A percentile compares a stretch with the other conserved stretches of the same genome.
These are phyloP conservation scores for Lachnellula occidentalis DNA, from an alignment of 2,329 filamentous ascomycete genomes.

Conservation along the genomic window DNA sequence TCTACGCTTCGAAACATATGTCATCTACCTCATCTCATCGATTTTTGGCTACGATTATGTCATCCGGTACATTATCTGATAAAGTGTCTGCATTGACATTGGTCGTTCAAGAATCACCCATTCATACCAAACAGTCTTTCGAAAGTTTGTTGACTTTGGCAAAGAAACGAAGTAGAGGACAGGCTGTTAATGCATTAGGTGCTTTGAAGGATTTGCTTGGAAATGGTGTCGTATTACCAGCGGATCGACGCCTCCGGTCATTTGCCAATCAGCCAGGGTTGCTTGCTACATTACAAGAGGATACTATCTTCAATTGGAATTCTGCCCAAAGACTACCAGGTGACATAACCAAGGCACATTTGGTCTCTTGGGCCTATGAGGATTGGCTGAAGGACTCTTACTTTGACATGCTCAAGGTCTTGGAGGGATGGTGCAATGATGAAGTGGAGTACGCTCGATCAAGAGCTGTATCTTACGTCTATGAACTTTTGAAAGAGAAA, in stretches of 20 bases:
- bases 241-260: conserved; percentile 70
- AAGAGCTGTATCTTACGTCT: conserved; percentile 85
- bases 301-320: conserved; percentile 55
- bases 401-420: conserved; percentile 85
- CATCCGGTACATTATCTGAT: conserved; percentile 91
- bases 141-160: conserved; percentile 78
- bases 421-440: conserved; percentile 91
- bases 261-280: conserved; percentile 79
- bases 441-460: conserved; percentile 91
- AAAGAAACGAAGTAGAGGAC: conserved; percentile 88
- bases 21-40: conserved; percentile 84
- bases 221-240: conserved; percentile 78
- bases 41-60: conserved; percentile 96
- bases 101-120: conserved; percentile 89
- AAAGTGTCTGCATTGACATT: conserved; percentile 94
- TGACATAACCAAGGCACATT: conserved; percentile 66
- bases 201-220: conserved; percentile 93
- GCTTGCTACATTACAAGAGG: conserved; percentile 62
- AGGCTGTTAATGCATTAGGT: conserved; percentile 86
- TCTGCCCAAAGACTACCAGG: conserved; percentile 66
- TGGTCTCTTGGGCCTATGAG: conserved; percentile 87
- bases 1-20: conserved; percentile 66
- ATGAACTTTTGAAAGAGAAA: conserved; percentile 86
- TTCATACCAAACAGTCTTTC: conserved; percentile 86
- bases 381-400: conserved; percentile 93